Percentiles rank a stretch among this genome's conserved stretches.
Evolutionary conservation across 2,329 filamentous ascomycete genomes (phyloP).

Genomic region (Penicillium aurantiogriseum): DNA sequence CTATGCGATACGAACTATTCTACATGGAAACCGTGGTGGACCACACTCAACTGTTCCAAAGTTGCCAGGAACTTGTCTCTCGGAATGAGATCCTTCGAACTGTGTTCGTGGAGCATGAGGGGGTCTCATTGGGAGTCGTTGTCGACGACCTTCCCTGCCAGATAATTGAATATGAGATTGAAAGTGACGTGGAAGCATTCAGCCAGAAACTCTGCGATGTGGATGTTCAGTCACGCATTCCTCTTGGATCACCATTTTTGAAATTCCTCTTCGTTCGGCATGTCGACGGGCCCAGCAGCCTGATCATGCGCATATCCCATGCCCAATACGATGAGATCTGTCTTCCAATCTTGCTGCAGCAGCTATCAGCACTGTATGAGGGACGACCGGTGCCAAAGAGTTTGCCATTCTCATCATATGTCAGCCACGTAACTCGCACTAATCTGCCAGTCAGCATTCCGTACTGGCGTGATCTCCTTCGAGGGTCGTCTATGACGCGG

Average conservation of each 20-base stretch:
- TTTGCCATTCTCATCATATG: constrained; percentile 39
- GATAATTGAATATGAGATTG: constrained; percentile 48
- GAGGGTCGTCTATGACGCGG: constrained; percentile 47
- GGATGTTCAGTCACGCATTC: constrained; percentile 53
- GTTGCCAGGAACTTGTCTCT: constrained; percentile 53
- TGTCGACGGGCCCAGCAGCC: constrained; percentile 19
- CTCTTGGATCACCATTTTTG: constrained; percentile 55
- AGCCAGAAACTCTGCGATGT: constrained; percentile 49
- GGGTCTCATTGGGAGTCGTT: constrained; percentile 5
- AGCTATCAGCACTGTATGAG: constrained; percentile 53
- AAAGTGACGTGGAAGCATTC: constrained; percentile 47
- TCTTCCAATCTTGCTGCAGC: constrained; percentile 56
- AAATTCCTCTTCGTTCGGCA: constrained; percentile 51
- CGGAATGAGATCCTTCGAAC: constrained; percentile 61
- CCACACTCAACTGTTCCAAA: constrained; percentile 44
- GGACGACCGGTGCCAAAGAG: constrained; percentile 27
- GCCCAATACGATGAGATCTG: constrained; percentile 65
- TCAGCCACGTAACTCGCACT: constrained; percentile 26
- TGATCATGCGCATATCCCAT: constrained; percentile 58
- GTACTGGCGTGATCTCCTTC: constrained; percentile 51
- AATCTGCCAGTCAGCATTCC: constrained; percentile 44
- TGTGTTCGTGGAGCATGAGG: constrained; percentile 51
- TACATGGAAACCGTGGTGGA: constrained; percentile 54
- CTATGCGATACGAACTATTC: constrained; percentile 61
- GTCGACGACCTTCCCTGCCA: constrained; percentile 38